A percentile compares a stretch with the other conserved stretches of the same genome.
phyloP scores from a whole-genome alignment of 2,329 filamentous ascomycete genomes.

The Trichophyton benhamiae region DNA sequence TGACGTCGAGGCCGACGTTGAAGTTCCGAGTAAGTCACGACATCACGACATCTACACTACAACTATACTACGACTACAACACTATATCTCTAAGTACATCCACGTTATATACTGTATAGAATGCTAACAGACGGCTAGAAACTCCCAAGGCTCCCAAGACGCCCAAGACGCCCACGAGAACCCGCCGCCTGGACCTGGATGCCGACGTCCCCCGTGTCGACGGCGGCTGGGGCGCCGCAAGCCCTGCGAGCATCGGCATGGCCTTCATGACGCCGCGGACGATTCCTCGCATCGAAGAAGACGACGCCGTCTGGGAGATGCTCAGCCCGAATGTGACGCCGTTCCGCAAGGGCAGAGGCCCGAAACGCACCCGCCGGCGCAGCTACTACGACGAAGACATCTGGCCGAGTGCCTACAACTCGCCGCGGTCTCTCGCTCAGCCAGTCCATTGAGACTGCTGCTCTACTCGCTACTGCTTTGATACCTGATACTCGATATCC shows the following conservation, averaged over 20 bases:
- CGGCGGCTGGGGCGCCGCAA: neutral
- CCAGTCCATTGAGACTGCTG: neutral
- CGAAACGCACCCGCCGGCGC: constrained; percentile 7
- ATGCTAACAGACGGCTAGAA: neutral
- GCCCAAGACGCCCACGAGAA: neutral
- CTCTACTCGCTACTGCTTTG: neutral
- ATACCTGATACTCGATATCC: neutral
- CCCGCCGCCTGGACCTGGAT: neutral
- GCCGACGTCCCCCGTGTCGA: neutral
- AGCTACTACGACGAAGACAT: constrained; percentile 13
- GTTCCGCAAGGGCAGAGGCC: constrained; percentile 10
- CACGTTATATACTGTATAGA: neutral
- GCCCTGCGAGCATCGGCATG: neutral
- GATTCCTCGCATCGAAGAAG: neutral
- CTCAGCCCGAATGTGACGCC: constrained; percentile 12
- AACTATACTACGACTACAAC: neutral
- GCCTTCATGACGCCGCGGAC: constrained; percentile 2
- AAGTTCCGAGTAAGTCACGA: neutral
- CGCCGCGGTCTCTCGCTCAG: neutral
- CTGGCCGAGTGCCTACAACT: neutral
- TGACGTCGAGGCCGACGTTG: neutral
- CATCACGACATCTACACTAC: neutral
- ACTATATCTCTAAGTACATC: neutral
- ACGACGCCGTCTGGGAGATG: constrained; percentile 1
- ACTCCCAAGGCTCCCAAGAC: neutral